These are phyloP conservation scores for Stachybotrys chartarum DNA, from an alignment of 2,329 filamentous ascomycete species.

Conservation along the genomic window DNA sequence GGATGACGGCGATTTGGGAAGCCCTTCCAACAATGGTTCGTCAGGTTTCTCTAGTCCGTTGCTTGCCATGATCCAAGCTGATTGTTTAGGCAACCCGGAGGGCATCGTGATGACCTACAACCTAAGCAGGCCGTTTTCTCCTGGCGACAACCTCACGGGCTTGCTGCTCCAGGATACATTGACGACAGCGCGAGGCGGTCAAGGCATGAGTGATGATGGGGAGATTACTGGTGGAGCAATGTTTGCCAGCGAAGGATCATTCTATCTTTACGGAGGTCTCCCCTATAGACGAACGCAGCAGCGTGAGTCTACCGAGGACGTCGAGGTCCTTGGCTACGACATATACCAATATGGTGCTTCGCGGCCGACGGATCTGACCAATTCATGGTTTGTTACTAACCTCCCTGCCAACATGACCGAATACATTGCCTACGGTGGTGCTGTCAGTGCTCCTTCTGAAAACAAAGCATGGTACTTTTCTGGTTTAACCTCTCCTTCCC, in stretches of 20 bases:
- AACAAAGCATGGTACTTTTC: conserved; percentile 67
- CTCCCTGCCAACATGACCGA: conserved; percentile 49
- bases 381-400: conserved; percentile 42
- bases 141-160: conserved; percentile 41
- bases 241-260: conserved; percentile 56
- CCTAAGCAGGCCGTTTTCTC: conserved; percentile 49
- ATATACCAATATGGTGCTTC: background rate
- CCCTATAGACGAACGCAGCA: conserved; percentile 15
- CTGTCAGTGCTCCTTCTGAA: conserved; percentile 59
- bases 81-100: conserved; percentile 37
- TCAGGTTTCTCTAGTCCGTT: conserved; percentile 2
- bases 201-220: conserved; percentile 43
- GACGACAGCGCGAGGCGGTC: conserved; percentile 38
- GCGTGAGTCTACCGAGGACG: background rate
- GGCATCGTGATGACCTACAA: conserved; percentile 52
- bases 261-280: conserved; percentile 52
- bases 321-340: background rate
- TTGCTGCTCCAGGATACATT: conserved; percentile 37
- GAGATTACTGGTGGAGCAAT: conserved; percentile 57
- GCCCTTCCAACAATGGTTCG: conserved; percentile 33
- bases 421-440: conserved; percentile 59
- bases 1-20: conserved; percentile 30
- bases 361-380: conserved; percentile 21
- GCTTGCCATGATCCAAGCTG: background rate
- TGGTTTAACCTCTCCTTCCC: conserved; percentile 45